phyloP scores from a whole-genome alignment of 2,329 filamentous ascomycete genomes.

The Trichophyton schoenleinii region DNA sequence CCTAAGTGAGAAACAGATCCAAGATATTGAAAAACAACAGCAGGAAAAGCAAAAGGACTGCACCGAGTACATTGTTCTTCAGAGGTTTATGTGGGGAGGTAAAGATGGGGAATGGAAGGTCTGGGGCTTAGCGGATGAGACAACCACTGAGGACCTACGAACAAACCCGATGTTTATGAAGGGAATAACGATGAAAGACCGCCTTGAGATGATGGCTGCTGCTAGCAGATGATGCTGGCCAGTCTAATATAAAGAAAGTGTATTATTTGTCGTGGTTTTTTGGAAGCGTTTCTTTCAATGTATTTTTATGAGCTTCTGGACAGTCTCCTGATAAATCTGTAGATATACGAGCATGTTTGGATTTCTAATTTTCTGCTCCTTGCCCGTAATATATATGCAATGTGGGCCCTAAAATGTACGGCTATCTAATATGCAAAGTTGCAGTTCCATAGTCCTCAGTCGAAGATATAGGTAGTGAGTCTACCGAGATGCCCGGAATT shows the following conservation, averaged over 20 bases:
- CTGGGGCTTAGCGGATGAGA: slow-evolving; percentile 38
- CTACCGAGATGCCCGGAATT: not conserved
- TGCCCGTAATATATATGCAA: not conserved
- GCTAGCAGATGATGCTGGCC: not conserved
- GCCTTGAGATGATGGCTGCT: slow-evolving; percentile 23
- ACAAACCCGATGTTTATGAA: slow-evolving; percentile 24
- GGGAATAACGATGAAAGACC: slow-evolving; percentile 25
- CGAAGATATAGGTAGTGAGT: not conserved
- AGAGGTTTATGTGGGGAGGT: slow-evolving; percentile 33
- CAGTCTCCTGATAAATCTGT: not conserved
- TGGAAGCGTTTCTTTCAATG: not conserved
- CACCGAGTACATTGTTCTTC: slow-evolving; percentile 41
- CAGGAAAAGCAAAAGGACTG: slow-evolving; percentile 31
- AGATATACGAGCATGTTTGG: not conserved
- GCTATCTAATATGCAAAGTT: too few relatives aligned
- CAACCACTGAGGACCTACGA: slow-evolving; percentile 27
- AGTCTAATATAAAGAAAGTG: not conserved
- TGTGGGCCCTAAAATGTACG: not conserved
- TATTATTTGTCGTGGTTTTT: not conserved
- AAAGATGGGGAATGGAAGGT: slow-evolving; percentile 36
- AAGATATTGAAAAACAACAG: slow-evolving; percentile 7
- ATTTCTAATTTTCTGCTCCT: not conserved
- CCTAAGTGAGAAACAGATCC: slow-evolving; percentile 1
- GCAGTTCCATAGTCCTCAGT: too few relatives aligned
- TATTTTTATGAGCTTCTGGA: not conserved